Evolutionary conservation across 257 asterid genomes (phyloP), one percentile per base, ranked within the genome.

Genomic region (Striga asiatica): DNA sequence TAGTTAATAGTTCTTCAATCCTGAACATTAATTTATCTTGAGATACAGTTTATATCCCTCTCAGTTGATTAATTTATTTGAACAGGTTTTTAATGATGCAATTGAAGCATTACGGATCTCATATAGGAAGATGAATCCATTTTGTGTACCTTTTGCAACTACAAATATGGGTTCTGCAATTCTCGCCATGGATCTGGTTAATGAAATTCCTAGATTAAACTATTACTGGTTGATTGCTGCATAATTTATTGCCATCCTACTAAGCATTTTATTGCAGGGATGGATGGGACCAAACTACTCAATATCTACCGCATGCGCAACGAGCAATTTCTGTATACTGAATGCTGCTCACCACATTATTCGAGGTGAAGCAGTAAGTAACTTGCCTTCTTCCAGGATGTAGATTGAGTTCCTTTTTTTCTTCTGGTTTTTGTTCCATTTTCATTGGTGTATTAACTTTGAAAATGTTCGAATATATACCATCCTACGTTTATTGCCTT

Each of bases 281-380:
- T 83, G 93, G 93, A 83, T 83, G 93, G 93, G 93, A 49, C 93
- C 93, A 61, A 83, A 83, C 67, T 83, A 83, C 71, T 83, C 93
- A 61, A 80, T 83, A 68, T 83, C 93, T 46, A 83, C 93, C 39
- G 88, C 93, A 38, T 83, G 94, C 76, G 89, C 89, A 52, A 83
- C 94, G 29, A 81, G 94, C 80, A 83, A 80, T 79, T 83, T 80
- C 74, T 83, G 94, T 63, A 83, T 83, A 66, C 66, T 83, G 70
- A 83, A 72, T 76, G 94, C 89, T 35, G 85, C 93, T 64, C 77
- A 77, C 71, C 93, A 83, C 78, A 83, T 83, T 57, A 80, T 79
- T 66, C 70, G 94, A 72, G 94, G 89, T 57, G 94, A 83, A 80
- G 89, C 81, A 67, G 94, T 83, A 73, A 75, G 94, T 76, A 12